Conservation (phyloP, 345 rosid genomes). For the sweet orange (Citrus sinensis) region DVS_A1.0 CM039164.1:28996001-28996500, state of each 20-base stretch:
- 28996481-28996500: background rate
- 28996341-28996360: constrained; percentile 89
- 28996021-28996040: background rate
- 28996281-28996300: constrained; percentile 53
- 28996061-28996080: background rate
- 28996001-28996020: background rate
- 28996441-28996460: background rate
- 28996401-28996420: constrained; percentile 61
- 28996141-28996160: constrained; percentile 32
- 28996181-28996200: background rate
- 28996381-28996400: constrained; percentile 91
- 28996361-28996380: constrained; percentile 85
- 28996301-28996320: constrained; percentile 86
- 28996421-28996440: background rate
- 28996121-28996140: constrained; percentile 96
- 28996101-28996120: constrained; percentile 68
- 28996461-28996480: background rate
- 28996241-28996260: background rate
- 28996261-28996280: constrained; percentile 2
- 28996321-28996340: constrained; percentile 93
- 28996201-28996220: background rate
- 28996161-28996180: background rate
- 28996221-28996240: background rate
- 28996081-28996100: constrained; percentile 89
- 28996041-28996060: background rate